phyloP scores from a whole-genome alignment of 1,284 basidiomycete genomes.

The Leccinum solheimii region DNA sequence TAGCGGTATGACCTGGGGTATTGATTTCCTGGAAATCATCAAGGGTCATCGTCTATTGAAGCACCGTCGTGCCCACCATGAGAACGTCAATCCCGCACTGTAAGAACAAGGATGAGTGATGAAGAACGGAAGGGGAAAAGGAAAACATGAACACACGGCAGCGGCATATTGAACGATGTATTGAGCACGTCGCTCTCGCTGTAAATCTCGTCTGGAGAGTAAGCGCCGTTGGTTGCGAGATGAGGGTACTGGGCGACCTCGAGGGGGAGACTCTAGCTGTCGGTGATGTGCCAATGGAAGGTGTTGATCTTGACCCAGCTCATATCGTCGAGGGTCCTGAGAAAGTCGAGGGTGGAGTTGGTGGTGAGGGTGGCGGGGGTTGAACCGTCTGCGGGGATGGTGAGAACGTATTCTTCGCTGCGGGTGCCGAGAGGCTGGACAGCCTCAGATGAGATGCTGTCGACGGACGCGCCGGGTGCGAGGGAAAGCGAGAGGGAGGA shows the following conservation, averaged over 20 bases:
- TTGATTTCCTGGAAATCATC: conserved; percentile 53
- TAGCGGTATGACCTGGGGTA: conserved; percentile 74
- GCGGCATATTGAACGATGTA: conserved; percentile 65
- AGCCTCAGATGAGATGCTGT: conserved; percentile 55
- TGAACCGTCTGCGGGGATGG: conserved; percentile 61
- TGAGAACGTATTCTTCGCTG: conserved; percentile 68
- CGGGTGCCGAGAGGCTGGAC: conserved; percentile 52
- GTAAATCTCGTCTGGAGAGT: conserved; percentile 56
- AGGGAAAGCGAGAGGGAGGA: conserved; percentile 45
- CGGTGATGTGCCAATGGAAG: conserved; percentile 77
- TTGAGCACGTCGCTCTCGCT: conserved; percentile 53
- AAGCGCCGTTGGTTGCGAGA: conserved; percentile 63
- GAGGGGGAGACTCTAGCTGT: conserved; percentile 70
- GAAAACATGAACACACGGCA: conserved; percentile 39
- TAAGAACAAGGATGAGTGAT: background rate
- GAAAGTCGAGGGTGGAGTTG: conserved; percentile 69
- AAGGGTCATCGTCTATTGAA: background rate
- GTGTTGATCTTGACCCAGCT: conserved; percentile 75
- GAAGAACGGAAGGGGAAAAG: background rate
- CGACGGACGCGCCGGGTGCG: conserved; percentile 31
- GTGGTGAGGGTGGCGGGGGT: conserved; percentile 61
- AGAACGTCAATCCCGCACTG: conserved; percentile 34
- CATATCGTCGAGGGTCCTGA: conserved; percentile 82
- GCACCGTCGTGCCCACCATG: conserved; percentile 23
- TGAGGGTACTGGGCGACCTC: conserved; percentile 54